Evolutionary conservation across 331 rosid genomes (phyloP).

Genomic region (Malus hybrid): DNA sequence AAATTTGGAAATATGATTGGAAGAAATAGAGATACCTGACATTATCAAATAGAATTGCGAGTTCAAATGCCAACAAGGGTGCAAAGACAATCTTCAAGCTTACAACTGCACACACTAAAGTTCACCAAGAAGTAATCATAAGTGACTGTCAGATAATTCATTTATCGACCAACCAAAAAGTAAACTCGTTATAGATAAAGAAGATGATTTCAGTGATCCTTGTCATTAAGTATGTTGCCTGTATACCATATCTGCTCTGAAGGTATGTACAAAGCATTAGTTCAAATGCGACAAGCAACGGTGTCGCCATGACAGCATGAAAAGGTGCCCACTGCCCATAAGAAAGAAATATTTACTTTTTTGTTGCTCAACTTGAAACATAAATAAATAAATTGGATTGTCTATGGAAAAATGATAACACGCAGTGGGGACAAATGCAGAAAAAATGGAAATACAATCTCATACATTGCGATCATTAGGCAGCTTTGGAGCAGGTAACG

Average conservation of each 20-base stretch:
- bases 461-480: slow-evolving; percentile 86
- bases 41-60: slow-evolving; percentile 74
- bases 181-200: not conserved
- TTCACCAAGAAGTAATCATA: not conserved
- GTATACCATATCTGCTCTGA: slow-evolving; percentile 52
- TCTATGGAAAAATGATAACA: not conserved
- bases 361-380: slow-evolving; percentile 7
- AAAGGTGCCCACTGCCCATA: slow-evolving; percentile 87
- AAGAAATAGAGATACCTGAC: slow-evolving; percentile 46
- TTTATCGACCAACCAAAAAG: not conserved
- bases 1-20: too few species aligned
- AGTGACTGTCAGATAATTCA: not conserved
- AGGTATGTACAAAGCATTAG: slow-evolving; percentile 80
- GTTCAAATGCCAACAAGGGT: slow-evolving; percentile 67
- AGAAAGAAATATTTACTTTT: slow-evolving; percentile 16
- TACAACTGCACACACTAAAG: slow-evolving; percentile 50
- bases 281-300: slow-evolving; percentile 89
- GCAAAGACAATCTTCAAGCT: slow-evolving; percentile 74
- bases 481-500: slow-evolving; percentile 81
- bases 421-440: not conserved
- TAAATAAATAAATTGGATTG: not conserved
- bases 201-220: not conserved
- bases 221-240: slow-evolving; percentile 9
- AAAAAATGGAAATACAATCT: slow-evolving; percentile 4
- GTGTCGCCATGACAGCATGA: slow-evolving; percentile 76